A percentile compares a stretch with the other conserved stretches of the same genome.
Evolutionary conservation across 768 basidiomycete species (phyloP).

Genomic region (Leucocoprinus sp.): DNA sequence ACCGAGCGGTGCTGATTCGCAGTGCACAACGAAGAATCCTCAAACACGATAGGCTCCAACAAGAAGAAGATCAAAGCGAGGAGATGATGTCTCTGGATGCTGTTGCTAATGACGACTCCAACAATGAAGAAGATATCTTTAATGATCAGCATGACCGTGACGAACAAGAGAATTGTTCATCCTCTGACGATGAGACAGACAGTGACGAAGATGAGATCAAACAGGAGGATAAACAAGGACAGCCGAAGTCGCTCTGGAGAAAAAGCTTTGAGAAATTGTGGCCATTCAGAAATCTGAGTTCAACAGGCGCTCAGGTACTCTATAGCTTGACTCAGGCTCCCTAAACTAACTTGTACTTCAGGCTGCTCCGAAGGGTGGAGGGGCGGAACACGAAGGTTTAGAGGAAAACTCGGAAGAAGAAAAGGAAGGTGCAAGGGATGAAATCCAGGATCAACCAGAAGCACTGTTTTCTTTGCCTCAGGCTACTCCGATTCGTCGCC

Average conservation of each 20-base stretch:
- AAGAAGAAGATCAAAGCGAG: slow-evolving; percentile 41
- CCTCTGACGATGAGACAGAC: slow-evolving; percentile 15
- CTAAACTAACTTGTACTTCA: slow-evolving; percentile 1
- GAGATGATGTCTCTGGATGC: slow-evolving; percentile 41
- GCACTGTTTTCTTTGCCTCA: slow-evolving; percentile 14
- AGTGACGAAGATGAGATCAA: slow-evolving; percentile 17
- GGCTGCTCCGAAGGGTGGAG: slow-evolving; percentile 11
- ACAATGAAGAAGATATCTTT: slow-evolving; percentile 16
- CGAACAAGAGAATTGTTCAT: slow-evolving; percentile 2
- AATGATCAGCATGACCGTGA: slow-evolving; percentile 19
- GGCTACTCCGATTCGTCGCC: slow-evolving; percentile 23
- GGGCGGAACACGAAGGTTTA: slow-evolving; percentile 10
- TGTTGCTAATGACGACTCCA: slow-evolving; percentile 28
- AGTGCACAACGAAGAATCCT: slow-evolving; percentile 57
- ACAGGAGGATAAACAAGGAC: slow-evolving; percentile 19
- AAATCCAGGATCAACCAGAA: slow-evolving; percentile 14
- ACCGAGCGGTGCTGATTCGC: slow-evolving; percentile 62
- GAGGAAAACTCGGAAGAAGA: slow-evolving; percentile 11
- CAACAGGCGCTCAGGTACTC: slow-evolving; percentile 17
- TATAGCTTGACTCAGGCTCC: neutral
- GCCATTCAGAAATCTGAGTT: slow-evolving; percentile 25
- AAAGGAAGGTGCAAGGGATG: slow-evolving; percentile 19
- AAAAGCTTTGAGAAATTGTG: slow-evolving; percentile 36
- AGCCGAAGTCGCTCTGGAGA: slow-evolving; percentile 31
- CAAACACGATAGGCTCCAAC: slow-evolving; percentile 41